Conservation (phyloP, 768 basidiomycete species). For the Mycena rosella region DNA sequence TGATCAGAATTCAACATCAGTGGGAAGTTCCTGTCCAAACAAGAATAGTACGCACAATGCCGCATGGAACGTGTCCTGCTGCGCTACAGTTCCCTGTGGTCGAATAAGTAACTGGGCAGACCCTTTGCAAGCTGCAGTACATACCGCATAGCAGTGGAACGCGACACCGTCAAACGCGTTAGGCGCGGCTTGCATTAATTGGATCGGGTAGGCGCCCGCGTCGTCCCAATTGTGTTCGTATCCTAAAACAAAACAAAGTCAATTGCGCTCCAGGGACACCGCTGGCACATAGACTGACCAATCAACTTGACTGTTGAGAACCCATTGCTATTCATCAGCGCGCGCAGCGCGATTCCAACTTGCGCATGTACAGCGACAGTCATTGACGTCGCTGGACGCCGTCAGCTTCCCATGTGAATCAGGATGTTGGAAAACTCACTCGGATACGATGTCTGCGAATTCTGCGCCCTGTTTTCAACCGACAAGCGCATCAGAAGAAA, state of each 20-base stretch:
- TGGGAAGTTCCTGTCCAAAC: neutral
- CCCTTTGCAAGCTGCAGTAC: slow-evolving; percentile 1
- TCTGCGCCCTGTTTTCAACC: slow-evolving; percentile 47
- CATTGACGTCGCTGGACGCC: slow-evolving; percentile 58
- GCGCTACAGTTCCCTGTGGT: slow-evolving; percentile 56
- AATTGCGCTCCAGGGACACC: neutral
- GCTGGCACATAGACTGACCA: slow-evolving; percentile 48
- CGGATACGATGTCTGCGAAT: slow-evolving; percentile 77
- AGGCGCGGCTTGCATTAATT: slow-evolving; percentile 69
- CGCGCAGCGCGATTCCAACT: slow-evolving; percentile 67
- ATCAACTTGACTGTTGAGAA: slow-evolving; percentile 71
- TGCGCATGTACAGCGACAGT: slow-evolving; percentile 67
- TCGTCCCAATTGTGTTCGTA: slow-evolving; percentile 82
- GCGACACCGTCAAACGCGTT: slow-evolving; percentile 73
- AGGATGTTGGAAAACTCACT: slow-evolving; percentile 33
- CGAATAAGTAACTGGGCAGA: neutral
- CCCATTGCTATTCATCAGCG: slow-evolving; percentile 72
- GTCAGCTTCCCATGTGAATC: neutral
- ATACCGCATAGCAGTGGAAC: slow-evolving; percentile 76
- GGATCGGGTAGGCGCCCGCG: slow-evolving; percentile 73
- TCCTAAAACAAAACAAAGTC: slow-evolving; percentile 32
- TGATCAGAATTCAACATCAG: slow-evolving; percentile 13
- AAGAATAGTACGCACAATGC: slow-evolving; percentile 48
- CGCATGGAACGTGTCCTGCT: slow-evolving; percentile 69
- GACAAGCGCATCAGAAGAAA: too few relatives aligned